Evolutionary conservation across 306 rosid genomes (phyloP).

Genomic region (Phaseolus lunatus): DNA sequence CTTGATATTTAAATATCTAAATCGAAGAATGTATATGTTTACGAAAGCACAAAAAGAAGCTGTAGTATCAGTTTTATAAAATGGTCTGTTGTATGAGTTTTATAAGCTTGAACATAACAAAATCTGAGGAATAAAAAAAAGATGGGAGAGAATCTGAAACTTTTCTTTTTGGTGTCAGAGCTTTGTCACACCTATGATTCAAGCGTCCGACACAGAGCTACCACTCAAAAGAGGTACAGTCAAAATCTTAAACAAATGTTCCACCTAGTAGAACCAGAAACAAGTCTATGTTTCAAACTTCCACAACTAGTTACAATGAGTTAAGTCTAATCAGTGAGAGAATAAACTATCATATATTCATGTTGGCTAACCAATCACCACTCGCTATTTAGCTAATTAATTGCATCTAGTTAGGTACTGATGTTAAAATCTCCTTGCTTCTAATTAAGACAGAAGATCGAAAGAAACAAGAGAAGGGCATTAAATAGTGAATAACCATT

Average conservation of each 20-base stretch:
- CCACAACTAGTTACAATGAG: background rate
- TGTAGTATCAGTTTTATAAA: background rate
- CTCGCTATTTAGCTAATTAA: background rate
- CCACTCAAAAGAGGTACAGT: background rate
- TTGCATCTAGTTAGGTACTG: background rate
- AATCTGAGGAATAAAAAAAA: background rate
- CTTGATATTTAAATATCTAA: background rate
- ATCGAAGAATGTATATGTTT: background rate
- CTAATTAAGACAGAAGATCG: background rate
- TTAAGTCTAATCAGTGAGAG: slow-evolving; percentile 4
- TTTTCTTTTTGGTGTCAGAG: background rate
- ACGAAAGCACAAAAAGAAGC: background rate
- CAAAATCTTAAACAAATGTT: background rate
- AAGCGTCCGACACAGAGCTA: background rate
- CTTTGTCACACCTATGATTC: slow-evolving; percentile 8
- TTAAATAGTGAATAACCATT: background rate
- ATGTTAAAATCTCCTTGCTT: background rate
- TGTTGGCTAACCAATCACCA: background rate
- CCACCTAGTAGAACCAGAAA: slow-evolving; percentile 18
- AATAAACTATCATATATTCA: background rate
- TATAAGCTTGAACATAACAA: background rate
- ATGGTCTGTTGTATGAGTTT: background rate
- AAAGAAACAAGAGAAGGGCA: background rate
- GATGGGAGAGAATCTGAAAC: background rate
- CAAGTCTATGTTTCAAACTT: background rate